Evolutionary conservation across 306 rosid genomes (phyloP).

Genomic region (Cicer bijugum): DNA sequence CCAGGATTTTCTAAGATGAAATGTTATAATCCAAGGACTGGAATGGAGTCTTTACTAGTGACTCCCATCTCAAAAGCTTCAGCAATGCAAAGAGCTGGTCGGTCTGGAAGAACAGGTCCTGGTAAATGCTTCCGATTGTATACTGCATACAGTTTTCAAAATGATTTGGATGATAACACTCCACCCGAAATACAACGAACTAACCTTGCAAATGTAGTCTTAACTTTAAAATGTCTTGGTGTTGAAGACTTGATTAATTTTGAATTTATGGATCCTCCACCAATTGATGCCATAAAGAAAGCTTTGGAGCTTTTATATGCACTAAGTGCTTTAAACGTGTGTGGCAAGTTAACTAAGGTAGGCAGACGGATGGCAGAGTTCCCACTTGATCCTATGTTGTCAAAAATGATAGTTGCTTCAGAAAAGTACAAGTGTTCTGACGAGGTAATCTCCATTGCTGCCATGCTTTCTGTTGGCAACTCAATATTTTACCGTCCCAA

Average conservation of each 20-base stretch:
- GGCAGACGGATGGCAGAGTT: conserved; percentile 95
- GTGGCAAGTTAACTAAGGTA: conserved; percentile 80
- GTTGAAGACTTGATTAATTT: conserved; percentile 73
- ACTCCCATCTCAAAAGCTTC: conserved; percentile 95
- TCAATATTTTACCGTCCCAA: conserved; percentile 92
- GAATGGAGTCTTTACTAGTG: conserved; percentile 84
- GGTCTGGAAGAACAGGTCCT: conserved; percentile 96
- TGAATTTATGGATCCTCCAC: conserved; percentile 98
- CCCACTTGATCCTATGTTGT: conserved; percentile 91
- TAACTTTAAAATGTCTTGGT: conserved; percentile 80
- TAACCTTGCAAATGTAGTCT: conserved; percentile 88
- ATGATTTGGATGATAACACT: conserved; percentile 82
- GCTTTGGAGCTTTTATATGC: conserved; percentile 85
- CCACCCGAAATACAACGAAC: conserved; percentile 90
- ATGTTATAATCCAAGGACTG: conserved; percentile 69
- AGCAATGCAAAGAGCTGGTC: conserved; percentile 93
- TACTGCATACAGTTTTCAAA: conserved; percentile 67
- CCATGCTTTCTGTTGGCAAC: conserved; percentile 92
- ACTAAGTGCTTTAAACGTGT: conserved; percentile 72
- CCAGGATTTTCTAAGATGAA: conserved; percentile 84
- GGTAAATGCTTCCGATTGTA: conserved; percentile 90
- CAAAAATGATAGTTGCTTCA: conserved; percentile 93
- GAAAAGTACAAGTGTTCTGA: conserved; percentile 84
- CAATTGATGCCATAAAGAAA: conserved; percentile 81
- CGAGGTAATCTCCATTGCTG: conserved; percentile 77